A percentile compares a stretch with the other conserved stretches of the same genome.
Conservation (phyloP, 495 filamentous ascomycete genomes). For the Cairneyella variabilis region DNA sequence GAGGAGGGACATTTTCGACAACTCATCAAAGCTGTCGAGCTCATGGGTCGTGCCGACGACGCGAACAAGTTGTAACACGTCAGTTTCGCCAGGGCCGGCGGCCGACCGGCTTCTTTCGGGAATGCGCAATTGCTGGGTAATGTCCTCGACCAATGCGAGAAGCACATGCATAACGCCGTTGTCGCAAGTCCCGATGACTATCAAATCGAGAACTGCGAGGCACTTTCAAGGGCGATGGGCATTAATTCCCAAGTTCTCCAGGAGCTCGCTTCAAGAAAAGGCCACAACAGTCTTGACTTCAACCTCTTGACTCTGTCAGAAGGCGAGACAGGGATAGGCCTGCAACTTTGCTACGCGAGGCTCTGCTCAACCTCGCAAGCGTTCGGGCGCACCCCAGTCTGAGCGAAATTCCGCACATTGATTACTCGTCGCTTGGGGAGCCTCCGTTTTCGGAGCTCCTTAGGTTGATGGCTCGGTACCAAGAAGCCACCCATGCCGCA, state of each 20-base stretch:
- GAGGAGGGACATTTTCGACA: slow-evolving; percentile 69
- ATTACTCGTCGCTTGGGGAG: not conserved
- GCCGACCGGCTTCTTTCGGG: slow-evolving; percentile 66
- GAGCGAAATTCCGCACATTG: slow-evolving; percentile 42
- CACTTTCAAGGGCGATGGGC: slow-evolving; percentile 41
- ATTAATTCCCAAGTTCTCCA: slow-evolving; percentile 72
- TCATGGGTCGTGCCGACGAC: slow-evolving; percentile 61
- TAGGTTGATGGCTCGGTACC: slow-evolving; percentile 56
- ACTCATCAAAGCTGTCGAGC: slow-evolving; percentile 68
- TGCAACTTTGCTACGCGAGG: slow-evolving; percentile 68
- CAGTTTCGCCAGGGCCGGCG: slow-evolving; percentile 66
- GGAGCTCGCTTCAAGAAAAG: slow-evolving; percentile 66
- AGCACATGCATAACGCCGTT: not conserved
- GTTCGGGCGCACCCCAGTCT: slow-evolving; percentile 37
- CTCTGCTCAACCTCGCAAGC: slow-evolving; percentile 62
- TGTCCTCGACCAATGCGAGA: slow-evolving; percentile 54
- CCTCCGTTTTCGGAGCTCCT: slow-evolving; percentile 39
- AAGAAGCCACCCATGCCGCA: slow-evolving; percentile 60
- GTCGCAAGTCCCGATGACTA: not conserved
- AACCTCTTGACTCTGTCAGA: slow-evolving; percentile 67
- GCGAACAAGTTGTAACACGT: slow-evolving; percentile 63
- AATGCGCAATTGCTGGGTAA: slow-evolving; percentile 29
- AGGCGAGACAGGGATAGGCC: slow-evolving; percentile 66
- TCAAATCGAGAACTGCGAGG: not conserved
- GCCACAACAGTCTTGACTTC: slow-evolving; percentile 65